Conservation (phyloP, 139 green algal species). For the Chlorella vulgaris region DNA sequence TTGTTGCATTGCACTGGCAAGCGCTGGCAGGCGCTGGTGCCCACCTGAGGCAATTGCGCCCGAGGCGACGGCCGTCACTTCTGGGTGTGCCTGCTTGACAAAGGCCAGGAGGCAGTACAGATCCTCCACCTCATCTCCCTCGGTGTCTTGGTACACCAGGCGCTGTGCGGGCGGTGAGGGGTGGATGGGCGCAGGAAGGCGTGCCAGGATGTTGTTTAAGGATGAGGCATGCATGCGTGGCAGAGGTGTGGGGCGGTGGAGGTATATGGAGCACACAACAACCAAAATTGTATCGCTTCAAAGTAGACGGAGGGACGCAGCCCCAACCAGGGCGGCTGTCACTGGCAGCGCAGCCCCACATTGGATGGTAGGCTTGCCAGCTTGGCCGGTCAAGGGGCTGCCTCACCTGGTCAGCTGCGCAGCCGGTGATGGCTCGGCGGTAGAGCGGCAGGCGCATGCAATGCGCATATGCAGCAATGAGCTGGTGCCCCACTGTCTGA, state of each 20-base stretch:
- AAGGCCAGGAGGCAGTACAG: slow-evolving; percentile 76
- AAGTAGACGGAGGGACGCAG: too few species aligned
- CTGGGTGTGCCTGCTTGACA: slow-evolving; percentile 57
- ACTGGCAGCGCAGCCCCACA: too few species aligned
- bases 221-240: too few species aligned
- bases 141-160: slow-evolving; percentile 69
- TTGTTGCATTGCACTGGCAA: too few species aligned
- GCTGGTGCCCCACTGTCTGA: slow-evolving; percentile 93
- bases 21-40: background rate
- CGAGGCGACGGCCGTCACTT: slow-evolving; percentile 76
- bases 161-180: slow-evolving; percentile 35
- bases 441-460: slow-evolving; percentile 90
- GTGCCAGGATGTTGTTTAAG: too few species aligned
- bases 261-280: too few species aligned
- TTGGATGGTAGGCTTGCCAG: too few species aligned
- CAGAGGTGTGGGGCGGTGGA: too few species aligned
- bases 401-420: slow-evolving; percentile 51
- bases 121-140: slow-evolving; percentile 96
- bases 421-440: slow-evolving; percentile 71
- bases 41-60: slow-evolving; percentile 87
- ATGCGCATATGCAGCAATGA: slow-evolving; percentile 78
- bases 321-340: too few species aligned
- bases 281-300: too few species aligned
- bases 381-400: too few species aligned
- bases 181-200: background rate